These are phyloP conservation scores for Aphanomyces stellatus DNA, from an alignment of 352 stramenopile species.

Conservation along the genomic window DNA sequence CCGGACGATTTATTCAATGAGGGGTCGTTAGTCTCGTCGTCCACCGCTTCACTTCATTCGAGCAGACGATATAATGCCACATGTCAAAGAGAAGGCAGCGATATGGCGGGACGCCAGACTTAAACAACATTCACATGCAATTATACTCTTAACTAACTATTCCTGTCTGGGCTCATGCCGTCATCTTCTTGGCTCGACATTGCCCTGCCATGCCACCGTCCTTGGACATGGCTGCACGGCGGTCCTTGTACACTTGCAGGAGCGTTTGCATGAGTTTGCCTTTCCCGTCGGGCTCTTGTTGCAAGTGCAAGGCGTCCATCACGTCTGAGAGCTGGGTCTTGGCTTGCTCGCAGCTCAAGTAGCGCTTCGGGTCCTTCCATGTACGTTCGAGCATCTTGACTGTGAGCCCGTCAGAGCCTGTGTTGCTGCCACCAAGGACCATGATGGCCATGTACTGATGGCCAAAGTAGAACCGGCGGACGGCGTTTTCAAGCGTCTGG, in stretches of 20 bases:
- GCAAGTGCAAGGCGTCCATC: not conserved
- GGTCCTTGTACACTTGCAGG: not conserved
- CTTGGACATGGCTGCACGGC: too few species aligned
- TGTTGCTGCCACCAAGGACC: slow-evolving; percentile 7
- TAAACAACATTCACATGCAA: too few species aligned
- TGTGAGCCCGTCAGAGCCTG: slow-evolving; percentile 7
- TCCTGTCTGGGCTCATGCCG: too few species aligned
- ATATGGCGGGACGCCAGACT: too few species aligned
- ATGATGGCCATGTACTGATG: slow-evolving; percentile 19
- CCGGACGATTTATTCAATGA: too few species aligned
- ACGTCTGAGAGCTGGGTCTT: slow-evolving; percentile 1
- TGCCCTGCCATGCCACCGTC: too few species aligned
- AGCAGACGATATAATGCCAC: too few species aligned
- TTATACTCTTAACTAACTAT: too few species aligned
- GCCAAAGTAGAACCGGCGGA: slow-evolving; percentile 19
- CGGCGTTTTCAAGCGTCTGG: slow-evolving; percentile 16
- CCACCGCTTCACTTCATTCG: too few species aligned
- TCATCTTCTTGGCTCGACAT: not conserved
- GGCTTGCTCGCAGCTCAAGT: slow-evolving; percentile 6
- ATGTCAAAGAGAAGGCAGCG: too few species aligned
- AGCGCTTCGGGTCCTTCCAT: slow-evolving; percentile 12
- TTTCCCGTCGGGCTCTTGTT: not conserved
- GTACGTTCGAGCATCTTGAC: slow-evolving; percentile 18
- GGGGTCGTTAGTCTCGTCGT: too few species aligned
- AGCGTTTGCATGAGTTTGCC: slow-evolving; percentile 9